Conservation (phyloP, 768 basidiomycete species). For the Clitopilus passeckerianus region DNA sequence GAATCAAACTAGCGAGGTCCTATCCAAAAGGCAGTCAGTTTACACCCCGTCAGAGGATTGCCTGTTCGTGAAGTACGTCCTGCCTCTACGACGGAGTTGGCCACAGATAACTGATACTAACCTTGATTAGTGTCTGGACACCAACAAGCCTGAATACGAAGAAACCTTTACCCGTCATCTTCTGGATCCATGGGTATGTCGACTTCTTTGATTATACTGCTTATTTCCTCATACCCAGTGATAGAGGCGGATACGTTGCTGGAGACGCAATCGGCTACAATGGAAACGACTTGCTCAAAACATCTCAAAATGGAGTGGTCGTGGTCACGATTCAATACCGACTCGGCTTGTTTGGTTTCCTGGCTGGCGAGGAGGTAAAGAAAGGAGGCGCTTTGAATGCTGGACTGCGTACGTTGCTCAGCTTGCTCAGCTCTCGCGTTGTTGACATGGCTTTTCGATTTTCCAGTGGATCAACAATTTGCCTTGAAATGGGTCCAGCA, state of each 20-base stretch:
- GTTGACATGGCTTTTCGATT: constrained; percentile 7
- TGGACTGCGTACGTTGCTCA: constrained; percentile 32
- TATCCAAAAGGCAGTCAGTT: background rate
- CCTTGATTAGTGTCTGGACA: constrained; percentile 24
- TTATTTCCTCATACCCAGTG: too few species aligned
- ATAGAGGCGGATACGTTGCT: constrained; percentile 26
- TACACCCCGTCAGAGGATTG: constrained; percentile 29
- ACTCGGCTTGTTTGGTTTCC: constrained; percentile 40
- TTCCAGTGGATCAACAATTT: constrained; percentile 37
- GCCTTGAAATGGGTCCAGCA: constrained; percentile 40
- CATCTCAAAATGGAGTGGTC: constrained; percentile 27
- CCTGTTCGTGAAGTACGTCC: constrained; percentile 30
- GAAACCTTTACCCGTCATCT: constrained; percentile 29
- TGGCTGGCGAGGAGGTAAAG: constrained; percentile 38
- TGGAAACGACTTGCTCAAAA: constrained; percentile 25
- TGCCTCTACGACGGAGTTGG: background rate
- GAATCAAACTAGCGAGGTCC: background rate
- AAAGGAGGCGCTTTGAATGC: constrained; percentile 39
- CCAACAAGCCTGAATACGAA: constrained; percentile 22
- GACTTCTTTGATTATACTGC: too few species aligned
- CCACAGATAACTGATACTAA: too few species aligned
- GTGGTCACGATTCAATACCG: constrained; percentile 38
- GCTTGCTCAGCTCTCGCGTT: constrained; percentile 1
- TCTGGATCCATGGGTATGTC: constrained; percentile 39
- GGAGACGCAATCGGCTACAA: constrained; percentile 19